A percentile compares a stretch with the other conserved stretches of the same genome.
phyloP scores from a whole-genome alignment of 805 yeast species.

The Lipomyces mesembrius region DNA sequence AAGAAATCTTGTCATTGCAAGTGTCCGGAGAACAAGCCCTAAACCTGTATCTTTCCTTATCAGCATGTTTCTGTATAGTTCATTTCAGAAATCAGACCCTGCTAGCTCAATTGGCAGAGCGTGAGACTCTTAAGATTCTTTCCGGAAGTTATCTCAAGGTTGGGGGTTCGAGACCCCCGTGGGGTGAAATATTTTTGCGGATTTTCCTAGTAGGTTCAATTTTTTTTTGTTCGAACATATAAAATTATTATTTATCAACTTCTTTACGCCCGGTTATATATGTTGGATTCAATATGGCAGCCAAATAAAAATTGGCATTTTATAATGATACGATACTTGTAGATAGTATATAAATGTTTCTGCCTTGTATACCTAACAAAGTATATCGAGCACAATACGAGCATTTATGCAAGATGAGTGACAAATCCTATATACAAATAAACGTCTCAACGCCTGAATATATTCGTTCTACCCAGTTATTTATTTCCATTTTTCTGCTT shows the following conservation, averaged over 20 bases:
- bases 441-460: not conserved
- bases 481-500: not conserved
- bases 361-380: not conserved
- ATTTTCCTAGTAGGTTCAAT: not conserved
- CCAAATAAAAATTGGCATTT: too few species aligned
- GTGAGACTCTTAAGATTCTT: constrained; percentile 20
- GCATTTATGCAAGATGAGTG: not conserved
- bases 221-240: not conserved
- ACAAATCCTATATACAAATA: not conserved
- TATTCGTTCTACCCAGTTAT: not conserved
- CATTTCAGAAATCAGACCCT: not conserved
- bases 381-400: not conserved
- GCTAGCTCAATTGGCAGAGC: constrained; percentile 19
- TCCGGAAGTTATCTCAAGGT: constrained; percentile 13
- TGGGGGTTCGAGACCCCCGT: constrained; percentile 19
- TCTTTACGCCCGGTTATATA: too few species aligned
- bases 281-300: too few species aligned
- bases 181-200: constrained; percentile 3
- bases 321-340: not conserved
- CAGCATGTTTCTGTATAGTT: too few species aligned
- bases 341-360: not conserved
- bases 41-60: too few species aligned
- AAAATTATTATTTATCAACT: too few species aligned
- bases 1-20: too few species aligned
- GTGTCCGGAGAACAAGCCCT: too few species aligned